Base-by-base conservation (phyloP, 352 stramenopile genomes). In the Blastocystis hominis region DNA sequence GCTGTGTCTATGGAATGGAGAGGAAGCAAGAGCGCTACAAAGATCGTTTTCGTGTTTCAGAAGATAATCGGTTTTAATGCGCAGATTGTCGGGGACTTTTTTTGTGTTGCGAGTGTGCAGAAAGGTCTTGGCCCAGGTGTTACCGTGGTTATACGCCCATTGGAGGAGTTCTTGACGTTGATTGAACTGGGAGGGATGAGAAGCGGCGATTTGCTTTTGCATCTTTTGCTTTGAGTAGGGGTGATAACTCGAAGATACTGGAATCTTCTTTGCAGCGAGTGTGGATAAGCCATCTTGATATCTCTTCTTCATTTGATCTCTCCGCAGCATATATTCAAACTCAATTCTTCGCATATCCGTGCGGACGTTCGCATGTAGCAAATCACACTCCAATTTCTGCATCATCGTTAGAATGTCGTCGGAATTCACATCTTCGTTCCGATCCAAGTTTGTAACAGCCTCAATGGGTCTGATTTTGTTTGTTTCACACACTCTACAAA, bases 321-420 rank as follows among this genome's bases (percentile, higher is more conserved):
- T 15, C 40, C 42, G 30, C 34, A 64, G 34, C 5, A 84, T 47
- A 42, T 84, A 66, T 10, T 66, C 47, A 34, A 54, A 66, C 68
- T 84, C 72, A 9, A 68, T 42, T 34, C 72, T 24, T 53, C 72
- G n/a, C 72, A 84, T 84, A 66, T 84, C 72, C 36, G 59, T 69
- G 20, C 59, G 47, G 9, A 64, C 47, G 36, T 68, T 53, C 3
- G 53, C 47, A 66, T 84, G 50, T 20, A 84, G 44, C 7, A 84
- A 30, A 44, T 84, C 55, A 34, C 50, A 44, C 53, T 84, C 72
- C 0, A 30, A 84, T 36, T 53, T 46, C 24, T 66, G 40, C 1
- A 84, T 44, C 15, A 84, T 66, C 3, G 72, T 66, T 24, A 84
- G 17, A 46, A 84, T 64, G 9, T 46, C 13, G 24, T 66, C 72